Evolutionary conservation across 164 flowering plant genomes (phyloP), one percentile per base, ranked within the genome.

Genomic region (Euptelea pleiosperma): DNA sequence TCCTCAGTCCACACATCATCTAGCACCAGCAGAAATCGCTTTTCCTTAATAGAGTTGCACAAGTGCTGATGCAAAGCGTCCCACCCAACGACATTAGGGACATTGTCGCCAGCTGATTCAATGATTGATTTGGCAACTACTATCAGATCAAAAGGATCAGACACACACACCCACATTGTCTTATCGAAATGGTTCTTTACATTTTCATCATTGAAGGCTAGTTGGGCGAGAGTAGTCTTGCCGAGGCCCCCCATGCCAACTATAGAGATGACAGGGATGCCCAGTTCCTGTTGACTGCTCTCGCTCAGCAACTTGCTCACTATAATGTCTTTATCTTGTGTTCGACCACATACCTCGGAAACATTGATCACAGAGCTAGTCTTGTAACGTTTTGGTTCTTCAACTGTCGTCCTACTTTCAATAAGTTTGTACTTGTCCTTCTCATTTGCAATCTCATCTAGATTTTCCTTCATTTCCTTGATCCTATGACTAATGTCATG

Each of bases 161-260:
- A 61, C 2, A 61, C 65, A 33, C 50, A 48, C 1, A 67, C 57
- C 66, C 70, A 61, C 19, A 49, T 16, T 31, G 16, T 49, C 34
- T 28, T 59, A 4, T 55, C 52, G 22, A 67, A 55, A 29, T 48
- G 40, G 1, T 8, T 3, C 35, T 31, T 31, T 3, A 67, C 33
- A 1, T 3, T n/a, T 10, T 55, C 19, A 47, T 67, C 70, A 55
- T 67, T 61, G 36, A 5, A 61, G 18, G 49, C 57, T 6, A 47
- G 2, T 48, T 54, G 58, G n/a, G 66, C 53, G 4, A 62, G 60
- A 10, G 59, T 45, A 10, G 54, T 62, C 34, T 65, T 67, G 6
- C 70, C 70, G 6, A 67, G n/a, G 21, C 70, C 65, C 4, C 65
- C 62, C 34, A 55, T 55, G 3, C 70, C 70, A 22, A 47, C 15